phyloP scores from a whole-genome alignment of 768 basidiomycete species.

The Chalciporus chontae region DNA sequence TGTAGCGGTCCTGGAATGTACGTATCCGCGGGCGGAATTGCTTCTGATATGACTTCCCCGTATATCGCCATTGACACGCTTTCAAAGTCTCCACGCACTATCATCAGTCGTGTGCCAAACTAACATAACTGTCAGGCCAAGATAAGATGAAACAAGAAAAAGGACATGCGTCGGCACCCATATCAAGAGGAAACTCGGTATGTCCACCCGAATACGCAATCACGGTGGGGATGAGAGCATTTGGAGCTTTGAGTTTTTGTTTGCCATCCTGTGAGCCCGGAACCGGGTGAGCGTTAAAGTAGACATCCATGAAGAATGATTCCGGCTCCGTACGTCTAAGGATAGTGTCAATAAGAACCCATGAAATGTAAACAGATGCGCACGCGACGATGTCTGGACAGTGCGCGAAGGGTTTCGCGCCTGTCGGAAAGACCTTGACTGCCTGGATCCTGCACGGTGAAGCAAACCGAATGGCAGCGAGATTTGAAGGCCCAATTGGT shows the following conservation, averaged over 20 bases:
- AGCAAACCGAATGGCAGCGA: constrained; percentile 72
- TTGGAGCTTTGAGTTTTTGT: constrained; percentile 61
- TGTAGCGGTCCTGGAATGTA: constrained; percentile 44
- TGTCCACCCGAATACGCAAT: constrained; percentile 70
- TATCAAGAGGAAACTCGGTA: constrained; percentile 63
- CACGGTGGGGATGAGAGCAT: constrained; percentile 67
- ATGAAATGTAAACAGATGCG: constrained; percentile 18
- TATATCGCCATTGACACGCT: constrained; percentile 51
- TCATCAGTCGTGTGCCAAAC: constrained; percentile 76
- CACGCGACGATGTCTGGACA: constrained; percentile 64
- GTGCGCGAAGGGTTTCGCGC: constrained; percentile 56
- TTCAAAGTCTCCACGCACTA: constrained; percentile 72
- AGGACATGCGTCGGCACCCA: constrained; percentile 60
- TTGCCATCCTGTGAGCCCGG: constrained; percentile 41
- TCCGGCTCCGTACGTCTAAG: constrained; percentile 66
- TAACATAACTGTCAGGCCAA: constrained; percentile 25
- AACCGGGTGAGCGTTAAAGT: constrained; percentile 67
- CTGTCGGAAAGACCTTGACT: constrained; percentile 68
- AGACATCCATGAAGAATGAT: constrained; percentile 70
- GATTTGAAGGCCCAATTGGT: constrained; percentile 51
- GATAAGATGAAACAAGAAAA: not conserved
- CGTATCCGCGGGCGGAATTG: constrained; percentile 29
- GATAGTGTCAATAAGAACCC: not conserved
- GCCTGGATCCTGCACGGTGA: constrained; percentile 64
- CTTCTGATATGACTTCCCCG: constrained; percentile 52